A percentile compares a stretch with the other conserved stretches of the same genome.
Evolutionary conservation across 169 alveolate species (phyloP).

Genomic region (Perkinsus olseni): DNA sequence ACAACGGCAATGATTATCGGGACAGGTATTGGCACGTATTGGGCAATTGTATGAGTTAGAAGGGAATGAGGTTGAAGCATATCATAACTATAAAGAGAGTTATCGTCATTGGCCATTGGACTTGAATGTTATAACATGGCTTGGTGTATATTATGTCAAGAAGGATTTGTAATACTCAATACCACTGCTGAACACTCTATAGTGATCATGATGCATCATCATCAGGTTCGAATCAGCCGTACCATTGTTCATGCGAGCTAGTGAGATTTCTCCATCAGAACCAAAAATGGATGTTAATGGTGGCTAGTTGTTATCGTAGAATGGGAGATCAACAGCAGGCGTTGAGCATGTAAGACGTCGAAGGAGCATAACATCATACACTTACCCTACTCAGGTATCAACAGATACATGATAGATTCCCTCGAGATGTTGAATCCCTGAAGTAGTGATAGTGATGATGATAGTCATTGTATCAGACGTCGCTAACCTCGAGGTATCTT

Average conservation of each 20-base stretch:
- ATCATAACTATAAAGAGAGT: conserved; percentile 33
- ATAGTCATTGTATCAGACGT: background rate
- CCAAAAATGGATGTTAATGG: conserved; percentile 75
- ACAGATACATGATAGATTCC: conserved; percentile 50
- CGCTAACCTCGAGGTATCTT: conserved; percentile 22
- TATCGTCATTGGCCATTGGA: conserved; percentile 71
- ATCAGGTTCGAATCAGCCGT: conserved; percentile 57
- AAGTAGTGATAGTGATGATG: background rate
- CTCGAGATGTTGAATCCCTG: conserved; percentile 25
- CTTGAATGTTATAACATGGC: conserved; percentile 75
- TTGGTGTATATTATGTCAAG: conserved; percentile 77
- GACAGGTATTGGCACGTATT: conserved; percentile 22
- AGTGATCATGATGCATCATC: background rate
- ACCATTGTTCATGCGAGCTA: conserved; percentile 70
- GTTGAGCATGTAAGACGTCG: conserved; percentile 49
- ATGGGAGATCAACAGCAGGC: conserved; percentile 66
- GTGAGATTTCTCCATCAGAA: conserved; percentile 72
- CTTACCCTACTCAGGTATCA: conserved; percentile 65
- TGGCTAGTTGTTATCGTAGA: conserved; percentile 78
- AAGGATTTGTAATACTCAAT: conserved; percentile 49
- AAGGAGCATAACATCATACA: conserved; percentile 52
- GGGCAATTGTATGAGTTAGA: conserved; percentile 56
- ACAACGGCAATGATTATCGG: too few species aligned
- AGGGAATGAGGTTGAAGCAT: conserved; percentile 67
- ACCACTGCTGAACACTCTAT: background rate